phyloP scores from a whole-genome alignment of 2,329 filamentous ascomycete species.

The Capronia epimyces region DNA sequence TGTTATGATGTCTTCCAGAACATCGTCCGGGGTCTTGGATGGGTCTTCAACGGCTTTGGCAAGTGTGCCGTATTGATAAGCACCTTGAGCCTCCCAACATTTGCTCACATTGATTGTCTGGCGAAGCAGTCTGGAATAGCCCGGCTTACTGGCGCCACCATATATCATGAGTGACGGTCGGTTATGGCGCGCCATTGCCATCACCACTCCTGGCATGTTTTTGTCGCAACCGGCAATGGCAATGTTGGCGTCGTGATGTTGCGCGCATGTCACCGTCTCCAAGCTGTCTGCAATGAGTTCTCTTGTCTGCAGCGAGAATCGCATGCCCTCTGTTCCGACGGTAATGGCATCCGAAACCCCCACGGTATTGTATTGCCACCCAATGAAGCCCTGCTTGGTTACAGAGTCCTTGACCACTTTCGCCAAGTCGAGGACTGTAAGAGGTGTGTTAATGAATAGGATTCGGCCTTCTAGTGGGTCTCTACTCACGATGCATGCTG shows the following conservation, averaged over 20 bases:
- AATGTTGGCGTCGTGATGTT: slow-evolving; percentile 89
- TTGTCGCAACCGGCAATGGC: slow-evolving; percentile 93
- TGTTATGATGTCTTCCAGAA: slow-evolving; percentile 74
- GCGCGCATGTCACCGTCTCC: slow-evolving; percentile 86
- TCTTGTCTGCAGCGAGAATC: slow-evolving; percentile 82
- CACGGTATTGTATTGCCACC: slow-evolving; percentile 93
- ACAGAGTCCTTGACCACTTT: slow-evolving; percentile 80
- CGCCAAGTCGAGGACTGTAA: slow-evolving; percentile 80
- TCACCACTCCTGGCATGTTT: slow-evolving; percentile 92
- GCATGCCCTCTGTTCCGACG: slow-evolving; percentile 83
- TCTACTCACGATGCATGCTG: too few relatives aligned
- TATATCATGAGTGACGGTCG: slow-evolving; percentile 93
- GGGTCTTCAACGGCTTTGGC: slow-evolving; percentile 58
- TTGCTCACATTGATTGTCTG: slow-evolving; percentile 81
- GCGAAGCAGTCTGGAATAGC: slow-evolving; percentile 70
- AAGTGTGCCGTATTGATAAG: slow-evolving; percentile 70
- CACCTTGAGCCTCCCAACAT: slow-evolving; percentile 82
- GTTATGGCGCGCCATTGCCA: slow-evolving; percentile 87
- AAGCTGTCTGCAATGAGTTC: slow-evolving; percentile 94
- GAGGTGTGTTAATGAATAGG: too few relatives aligned
- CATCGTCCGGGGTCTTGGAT: slow-evolving; percentile 63
- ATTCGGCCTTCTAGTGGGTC: too few relatives aligned
- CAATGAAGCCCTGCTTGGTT: slow-evolving; percentile 77
- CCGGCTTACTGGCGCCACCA: slow-evolving; percentile 82
- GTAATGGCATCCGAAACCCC: slow-evolving; percentile 89